Evolutionary conservation across 768 basidiomycete species (phyloP), one percentile per base, ranked within the genome.

Genomic region (Xanthoconium stramineum): DNA sequence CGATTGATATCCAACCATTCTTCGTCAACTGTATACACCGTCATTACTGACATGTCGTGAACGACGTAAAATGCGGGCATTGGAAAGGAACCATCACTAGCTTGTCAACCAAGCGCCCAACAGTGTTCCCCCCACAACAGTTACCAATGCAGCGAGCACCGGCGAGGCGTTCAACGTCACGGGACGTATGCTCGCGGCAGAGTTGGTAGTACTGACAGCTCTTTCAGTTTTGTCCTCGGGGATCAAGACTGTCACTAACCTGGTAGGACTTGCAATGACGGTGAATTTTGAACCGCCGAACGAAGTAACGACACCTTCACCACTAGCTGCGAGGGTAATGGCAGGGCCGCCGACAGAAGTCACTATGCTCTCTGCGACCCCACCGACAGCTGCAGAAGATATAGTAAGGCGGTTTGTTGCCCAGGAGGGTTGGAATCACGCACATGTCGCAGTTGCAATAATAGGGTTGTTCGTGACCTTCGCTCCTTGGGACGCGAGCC

Each of bases 321-420:
- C 71, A 49, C 68, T 65, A 64, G 77, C 40, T 29, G 83, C 85
- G 19, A 89, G 76, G 0, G 86, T 88, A 55, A 86, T 70, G 1
- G 78, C 86, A 43, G 76, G 61, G 12, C 85, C 86, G 8, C 84
- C 87, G 11, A 65, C 77, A 40, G 79, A 81, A 15, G 82, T 84
- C 30, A 88, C 69, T 19, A 88, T 65, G 14, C 83, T 88, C 48
- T 75, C 70, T 3, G 74, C 80, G 10, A 71, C 55, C 14, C 81
- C 85, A n/a, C 75, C 83, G 53, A 77, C 63, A 32, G 84, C 87
- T 88, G 42, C 32, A 39, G 50, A 46, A 45, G 7, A 47, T 20
- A 6, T 45, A 33, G 11, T 24, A 24, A 50, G 17, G 53, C 47
- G 10, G n/a, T 14, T 45, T 35, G 30, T 30, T 47, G 14, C 30